Conservation (phyloP, 108 stramenopile species). For the Cylindrotheca fusiformis region DNA sequence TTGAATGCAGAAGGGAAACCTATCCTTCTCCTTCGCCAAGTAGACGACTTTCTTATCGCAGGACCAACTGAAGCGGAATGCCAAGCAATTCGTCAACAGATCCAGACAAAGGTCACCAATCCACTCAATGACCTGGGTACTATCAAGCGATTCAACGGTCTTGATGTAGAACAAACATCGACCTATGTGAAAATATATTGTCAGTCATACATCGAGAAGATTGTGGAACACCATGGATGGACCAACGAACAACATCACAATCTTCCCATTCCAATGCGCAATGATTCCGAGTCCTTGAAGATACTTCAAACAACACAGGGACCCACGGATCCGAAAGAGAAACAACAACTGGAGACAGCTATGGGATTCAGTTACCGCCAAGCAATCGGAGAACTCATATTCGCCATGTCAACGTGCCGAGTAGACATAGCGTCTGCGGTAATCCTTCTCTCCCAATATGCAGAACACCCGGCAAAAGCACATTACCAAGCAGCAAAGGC, state of each 20-base stretch:
- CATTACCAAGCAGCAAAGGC: conserved; percentile 10
- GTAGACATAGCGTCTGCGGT: conserved; percentile 14
- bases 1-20: conserved; percentile 16
- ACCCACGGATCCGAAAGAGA: not conserved
- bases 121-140: conserved; percentile 26
- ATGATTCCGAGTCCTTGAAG: not conserved
- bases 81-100: not conserved
- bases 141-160: conserved; percentile 27
- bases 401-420: conserved; percentile 20
- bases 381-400: conserved; percentile 29
- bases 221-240: conserved; percentile 12
- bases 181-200: conserved; percentile 18
- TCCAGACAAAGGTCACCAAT: conserved; percentile 9
- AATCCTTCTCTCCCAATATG: conserved; percentile 14
- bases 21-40: conserved; percentile 21
- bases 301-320: not conserved
- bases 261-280: conserved; percentile 4
- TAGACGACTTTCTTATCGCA: too few species aligned
- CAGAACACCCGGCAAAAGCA: conserved; percentile 6
- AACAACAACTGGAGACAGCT: not conserved
- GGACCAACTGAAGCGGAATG: conserved; percentile 11
- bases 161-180: conserved; percentile 25
- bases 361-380: conserved; percentile 21
- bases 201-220: conserved; percentile 28
- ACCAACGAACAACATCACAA: not conserved